Evolutionary conservation across 768 basidiomycete genomes (phyloP), one percentile per base, ranked within the genome.

Genomic region (Boletales sp.): DNA sequence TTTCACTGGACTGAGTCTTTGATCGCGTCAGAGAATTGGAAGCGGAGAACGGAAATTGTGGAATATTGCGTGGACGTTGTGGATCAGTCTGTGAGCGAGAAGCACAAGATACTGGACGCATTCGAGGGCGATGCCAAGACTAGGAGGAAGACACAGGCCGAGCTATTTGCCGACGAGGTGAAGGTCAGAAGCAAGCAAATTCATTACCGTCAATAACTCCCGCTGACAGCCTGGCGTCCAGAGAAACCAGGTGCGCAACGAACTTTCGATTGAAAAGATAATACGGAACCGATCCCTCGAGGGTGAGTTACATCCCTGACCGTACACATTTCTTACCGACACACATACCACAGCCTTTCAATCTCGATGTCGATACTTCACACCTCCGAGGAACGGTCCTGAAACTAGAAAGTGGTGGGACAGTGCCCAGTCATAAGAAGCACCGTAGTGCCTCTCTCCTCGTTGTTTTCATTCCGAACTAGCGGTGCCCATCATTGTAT

Each of bases 361-460:
- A 51, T 78, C 86, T 40, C 84, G 88, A 44, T 93, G 90, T 71
- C 81, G 79, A 62, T 90, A 86, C 65, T 93, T 90, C 66, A 71
- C 75, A 44, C 87, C 87, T 8, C 84, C 88, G 31, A 57, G 64
- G 49, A 72, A 77, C 14, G 84, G 87, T 59, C 68, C 57, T 35
- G 84, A 87, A 53, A 75, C 77, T 6, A 75, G 74, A 36, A 71
- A 72, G 61, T 73, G 79, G 70, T 85, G 82, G 83, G 73, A 82
- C 34, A 57, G 65, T 48, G 73, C 68, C 25, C 63, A 57, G 50
- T 62, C 62, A 62, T 66, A 55, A 51, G 66, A 70, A 66, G 53
- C 60, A 59, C 54, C 45, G 33, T 70, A 68, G 68, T 51, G 57
- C 64, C 45, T 53, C 53, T 50, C 46, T 55, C 64, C 65, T 67